These are phyloP conservation scores for Mimosa bimucronata DNA, from an alignment of 306 rosid genomes.

Conservation along the genomic window DNA sequence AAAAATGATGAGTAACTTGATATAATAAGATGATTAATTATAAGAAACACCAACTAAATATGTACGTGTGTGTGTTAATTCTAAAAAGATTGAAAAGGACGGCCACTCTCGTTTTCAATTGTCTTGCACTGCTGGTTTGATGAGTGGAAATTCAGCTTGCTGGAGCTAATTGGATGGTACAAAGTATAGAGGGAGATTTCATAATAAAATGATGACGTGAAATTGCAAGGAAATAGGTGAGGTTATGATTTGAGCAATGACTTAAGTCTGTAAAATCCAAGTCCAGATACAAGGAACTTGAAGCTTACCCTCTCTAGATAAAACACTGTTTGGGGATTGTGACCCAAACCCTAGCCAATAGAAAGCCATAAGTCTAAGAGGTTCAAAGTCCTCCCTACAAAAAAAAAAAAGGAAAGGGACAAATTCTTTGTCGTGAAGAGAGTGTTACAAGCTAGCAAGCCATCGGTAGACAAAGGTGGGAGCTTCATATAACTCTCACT, in stretches of 20 bases:
- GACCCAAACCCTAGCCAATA: not conserved
- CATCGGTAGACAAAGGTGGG: not conserved
- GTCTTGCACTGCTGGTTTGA: not conserved
- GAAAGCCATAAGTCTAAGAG: not conserved
- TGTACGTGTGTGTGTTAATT: too few relatives aligned
- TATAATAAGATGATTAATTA: not conserved
- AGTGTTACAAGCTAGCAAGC: not conserved
- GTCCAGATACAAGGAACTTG: slow-evolving; percentile 4
- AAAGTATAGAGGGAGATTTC: not conserved
- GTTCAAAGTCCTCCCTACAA: not conserved
- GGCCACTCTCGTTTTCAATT: not conserved
- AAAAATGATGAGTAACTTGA: not conserved
- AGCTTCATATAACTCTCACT: not conserved
- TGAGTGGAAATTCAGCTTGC: not conserved
- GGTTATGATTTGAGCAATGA: not conserved
- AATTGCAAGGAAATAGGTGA: slow-evolving; percentile 39
- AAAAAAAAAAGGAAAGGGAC: not conserved
- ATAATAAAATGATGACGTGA: slow-evolving; percentile 16
- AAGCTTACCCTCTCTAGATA: not conserved
- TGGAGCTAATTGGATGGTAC: not conserved
- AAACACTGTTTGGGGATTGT: not conserved
- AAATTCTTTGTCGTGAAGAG: not conserved
- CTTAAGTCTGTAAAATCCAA: not conserved
- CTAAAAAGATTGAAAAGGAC: not conserved
- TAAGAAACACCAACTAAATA: too few relatives aligned